Base-by-base conservation (phyloP, 2,329 filamentous ascomycete species). In the Penicillium sp. region DNA sequence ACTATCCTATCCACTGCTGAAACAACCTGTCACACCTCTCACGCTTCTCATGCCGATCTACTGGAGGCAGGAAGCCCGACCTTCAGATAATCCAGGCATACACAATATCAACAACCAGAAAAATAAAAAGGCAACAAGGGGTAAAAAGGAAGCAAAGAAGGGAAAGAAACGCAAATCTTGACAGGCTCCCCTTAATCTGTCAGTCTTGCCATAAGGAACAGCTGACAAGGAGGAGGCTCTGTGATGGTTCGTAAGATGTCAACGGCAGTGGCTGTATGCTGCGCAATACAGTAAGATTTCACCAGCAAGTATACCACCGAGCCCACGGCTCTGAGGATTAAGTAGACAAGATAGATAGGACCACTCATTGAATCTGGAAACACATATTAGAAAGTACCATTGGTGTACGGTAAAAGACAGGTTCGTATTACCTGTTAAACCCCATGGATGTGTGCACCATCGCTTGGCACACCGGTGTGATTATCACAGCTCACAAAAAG, bases 81-180 rank as follows among this genome's bases (percentile, higher is more conserved):
- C 27, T 53, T 6, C 27, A 37, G 19, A 9, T 19, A 21, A 27
- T 49, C 23, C n/a, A 47, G 13, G 53, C 13, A 19, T 31, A 39
- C 37, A 33, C 35, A 50, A 50, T 48, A 58, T 58, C 50, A 53
- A 61, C 60, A 61, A 37, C 43, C 33, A 37, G 58, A 55, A 57
- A 37, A 55, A 57, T 61, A 35, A 29, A 27, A 49, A 53, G 53
- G 33, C n/a, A 29, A 53, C 37, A 47, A 16, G 31, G 31, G 31
- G 31, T 25, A 55, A 43, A 51, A 21, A 33, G 48, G 49, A 57
- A 51, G 25, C 42, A 56, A 57, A 59, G 54, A 56, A 8, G 35
- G 51, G 55, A 61, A 61, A 52, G 50, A 61, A 59, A 53, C 48
- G 37, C 31, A 33, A 29, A 55, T 54, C 45, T 54, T 39, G 33